These are phyloP conservation scores for Pseudogymnoascus sp. DNA, from an alignment of 2,329 filamentous ascomycete species.

Conservation along the genomic window DNA sequence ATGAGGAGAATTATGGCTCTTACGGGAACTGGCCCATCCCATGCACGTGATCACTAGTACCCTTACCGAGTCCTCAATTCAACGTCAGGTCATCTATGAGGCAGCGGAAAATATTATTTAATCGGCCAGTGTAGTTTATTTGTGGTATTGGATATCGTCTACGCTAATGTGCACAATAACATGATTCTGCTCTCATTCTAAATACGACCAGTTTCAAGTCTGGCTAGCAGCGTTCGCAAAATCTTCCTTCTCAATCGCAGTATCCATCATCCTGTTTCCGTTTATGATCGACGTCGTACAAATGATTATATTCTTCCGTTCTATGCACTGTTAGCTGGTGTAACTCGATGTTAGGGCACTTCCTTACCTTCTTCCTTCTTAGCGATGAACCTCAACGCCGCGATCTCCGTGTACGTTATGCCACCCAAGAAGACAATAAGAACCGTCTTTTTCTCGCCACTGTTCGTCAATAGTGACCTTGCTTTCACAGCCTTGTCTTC, in stretches of 20 bases:
- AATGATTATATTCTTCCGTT: slow-evolving; percentile 74
- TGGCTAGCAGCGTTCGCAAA: slow-evolving; percentile 36
- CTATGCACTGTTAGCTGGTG: slow-evolving; percentile 31
- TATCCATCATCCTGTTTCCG: slow-evolving; percentile 81
- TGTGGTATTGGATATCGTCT: slow-evolving; percentile 11
- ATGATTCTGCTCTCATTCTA: slow-evolving; percentile 5
- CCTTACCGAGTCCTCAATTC: slow-evolving; percentile 5
- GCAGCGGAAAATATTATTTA: not conserved
- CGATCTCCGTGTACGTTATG: slow-evolving; percentile 92
- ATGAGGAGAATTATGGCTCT: slow-evolving; percentile 9
- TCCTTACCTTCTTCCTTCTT: slow-evolving; percentile 62
- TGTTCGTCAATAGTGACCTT: slow-evolving; percentile 69
- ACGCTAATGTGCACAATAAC: slow-evolving; percentile 9
- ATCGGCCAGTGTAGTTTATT: not conserved
- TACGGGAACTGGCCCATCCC: not conserved
- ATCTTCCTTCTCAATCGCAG: slow-evolving; percentile 64
- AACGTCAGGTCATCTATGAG: slow-evolving; percentile 4
- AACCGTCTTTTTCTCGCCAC: slow-evolving; percentile 68
- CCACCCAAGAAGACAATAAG: slow-evolving; percentile 98
- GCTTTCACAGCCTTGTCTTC: slow-evolving; percentile 89
- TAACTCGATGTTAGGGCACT: not conserved
- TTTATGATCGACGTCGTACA: slow-evolving; percentile 87
- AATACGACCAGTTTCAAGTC: not conserved
- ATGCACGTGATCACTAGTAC: slow-evolving; percentile 6
- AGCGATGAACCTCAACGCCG: slow-evolving; percentile 82